Evolutionary conservation across 352 stramenopile genomes (phyloP).

Genomic region (Phytophthora pluvialis): DNA sequence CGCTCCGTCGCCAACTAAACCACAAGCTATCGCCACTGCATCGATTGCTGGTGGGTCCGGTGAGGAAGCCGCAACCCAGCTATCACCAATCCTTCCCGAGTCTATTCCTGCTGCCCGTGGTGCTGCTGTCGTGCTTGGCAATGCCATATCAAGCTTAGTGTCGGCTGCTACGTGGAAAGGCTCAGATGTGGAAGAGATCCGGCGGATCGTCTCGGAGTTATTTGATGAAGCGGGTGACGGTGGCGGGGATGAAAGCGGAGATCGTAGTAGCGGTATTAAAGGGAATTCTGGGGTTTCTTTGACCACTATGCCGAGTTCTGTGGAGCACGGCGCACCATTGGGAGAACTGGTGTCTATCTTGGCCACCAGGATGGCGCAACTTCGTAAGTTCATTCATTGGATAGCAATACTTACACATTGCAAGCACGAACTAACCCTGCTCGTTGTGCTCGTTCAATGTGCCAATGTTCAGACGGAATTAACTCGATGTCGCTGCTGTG

Average conservation of each 20-base stretch:
- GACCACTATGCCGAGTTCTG: constrained; percentile 25
- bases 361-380: constrained; percentile 66
- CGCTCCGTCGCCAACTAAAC: constrained; percentile 20
- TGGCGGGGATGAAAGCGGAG: constrained; percentile 15
- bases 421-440: background rate
- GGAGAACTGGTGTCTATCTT: constrained; percentile 76
- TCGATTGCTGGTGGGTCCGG: background rate
- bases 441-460: constrained; percentile 20
- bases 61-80: constrained; percentile 1
- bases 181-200: constrained; percentile 72
- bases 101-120: constrained; percentile 79
- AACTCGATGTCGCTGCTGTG: constrained; percentile 81
- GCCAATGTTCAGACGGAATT: constrained; percentile 54
- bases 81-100: constrained; percentile 36
- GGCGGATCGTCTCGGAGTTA: constrained; percentile 52
- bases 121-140: constrained; percentile 70
- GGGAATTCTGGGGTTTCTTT: background rate
- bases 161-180: constrained; percentile 80
- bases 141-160: constrained; percentile 73
- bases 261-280: constrained; percentile 8
- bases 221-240: constrained; percentile 52
- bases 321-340: constrained; percentile 61
- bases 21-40: constrained; percentile 4
- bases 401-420: background rate
- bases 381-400: constrained; percentile 47